Evolutionary conservation across 1,284 basidiomycete species (phyloP).

Genomic region (Sutorius eximius): DNA sequence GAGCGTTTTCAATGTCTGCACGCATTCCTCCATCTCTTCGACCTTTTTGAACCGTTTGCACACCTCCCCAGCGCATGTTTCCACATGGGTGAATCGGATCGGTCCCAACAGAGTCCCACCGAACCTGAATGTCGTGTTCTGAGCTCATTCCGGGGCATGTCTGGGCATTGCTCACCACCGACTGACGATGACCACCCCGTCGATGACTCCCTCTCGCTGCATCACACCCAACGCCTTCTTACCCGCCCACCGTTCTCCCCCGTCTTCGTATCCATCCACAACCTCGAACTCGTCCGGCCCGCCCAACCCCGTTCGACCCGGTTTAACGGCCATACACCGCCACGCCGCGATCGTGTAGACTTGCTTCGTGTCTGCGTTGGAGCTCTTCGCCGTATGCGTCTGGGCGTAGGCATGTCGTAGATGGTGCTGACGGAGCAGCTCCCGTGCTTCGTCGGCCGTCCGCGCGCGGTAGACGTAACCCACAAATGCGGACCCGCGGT

Average conservation of each 20-base stretch:
- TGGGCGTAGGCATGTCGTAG: background rate
- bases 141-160: background rate
- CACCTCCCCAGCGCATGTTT: slow-evolving; percentile 71
- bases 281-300: slow-evolving; percentile 75
- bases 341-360: slow-evolving; percentile 72
- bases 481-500: slow-evolving; percentile 68
- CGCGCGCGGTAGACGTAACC: slow-evolving; percentile 57
- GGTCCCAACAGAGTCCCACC: slow-evolving; percentile 74
- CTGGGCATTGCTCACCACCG: slow-evolving; percentile 54
- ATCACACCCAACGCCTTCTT: slow-evolving; percentile 65
- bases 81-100: slow-evolving; percentile 76
- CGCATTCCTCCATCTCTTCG: slow-evolving; percentile 62
- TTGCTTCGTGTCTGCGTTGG: slow-evolving; percentile 1
- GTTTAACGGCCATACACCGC: slow-evolving; percentile 73
- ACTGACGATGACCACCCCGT: slow-evolving; percentile 71
- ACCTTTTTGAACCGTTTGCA: slow-evolving; percentile 63
- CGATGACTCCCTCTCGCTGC: slow-evolving; percentile 60
- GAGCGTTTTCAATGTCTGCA: slow-evolving; percentile 56
- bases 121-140: slow-evolving; percentile 54
- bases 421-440: slow-evolving; percentile 44
- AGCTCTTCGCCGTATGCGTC: too few relatives aligned
- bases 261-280: slow-evolving; percentile 60
- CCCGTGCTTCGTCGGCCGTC: slow-evolving; percentile 48
- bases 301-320: slow-evolving; percentile 61
- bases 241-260: slow-evolving; percentile 72